Evolutionary conservation across 345 rosid genomes (phyloP).

Genomic region (Bretschneidera sinensis): DNA sequence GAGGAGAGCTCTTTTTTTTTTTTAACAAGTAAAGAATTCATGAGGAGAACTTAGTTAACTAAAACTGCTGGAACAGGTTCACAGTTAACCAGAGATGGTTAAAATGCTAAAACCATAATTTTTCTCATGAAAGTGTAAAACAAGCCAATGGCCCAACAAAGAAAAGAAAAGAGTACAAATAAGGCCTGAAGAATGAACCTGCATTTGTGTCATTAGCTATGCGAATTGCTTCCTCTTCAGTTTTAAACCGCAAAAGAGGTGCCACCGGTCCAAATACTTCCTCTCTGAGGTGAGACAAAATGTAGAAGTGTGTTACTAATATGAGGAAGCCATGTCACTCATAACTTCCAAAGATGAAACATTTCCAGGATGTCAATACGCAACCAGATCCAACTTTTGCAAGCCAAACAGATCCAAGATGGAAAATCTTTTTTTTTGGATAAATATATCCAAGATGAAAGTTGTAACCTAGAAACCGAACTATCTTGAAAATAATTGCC

Average conservation of each 20-base stretch:
- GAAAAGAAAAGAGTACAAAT: not conserved
- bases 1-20: too few relatives aligned
- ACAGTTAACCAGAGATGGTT: not conserved
- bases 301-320: not conserved
- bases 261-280: slow-evolving; percentile 99
- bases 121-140: not conserved
- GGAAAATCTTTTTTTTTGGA: too few relatives aligned
- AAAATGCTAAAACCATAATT: not conserved
- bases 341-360: not conserved
- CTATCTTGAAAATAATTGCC: too few relatives aligned
- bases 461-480: too few relatives aligned
- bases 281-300: slow-evolving; percentile 44
- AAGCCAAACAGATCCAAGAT: too few relatives aligned
- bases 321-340: not conserved
- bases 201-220: slow-evolving; percentile 84
- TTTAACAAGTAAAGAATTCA: too few relatives aligned
- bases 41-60: not conserved
- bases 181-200: slow-evolving; percentile 33
- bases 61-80: not conserved
- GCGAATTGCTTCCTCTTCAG: slow-evolving; percentile 83
- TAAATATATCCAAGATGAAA: too few relatives aligned
- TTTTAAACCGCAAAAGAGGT: slow-evolving; percentile 70
- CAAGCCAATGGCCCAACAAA: not conserved
- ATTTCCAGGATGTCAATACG: too few relatives aligned
- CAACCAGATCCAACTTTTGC: too few relatives aligned